Conservation (phyloP, 1,284 basidiomycete species). For the Trichosporon ovoides region DNA sequence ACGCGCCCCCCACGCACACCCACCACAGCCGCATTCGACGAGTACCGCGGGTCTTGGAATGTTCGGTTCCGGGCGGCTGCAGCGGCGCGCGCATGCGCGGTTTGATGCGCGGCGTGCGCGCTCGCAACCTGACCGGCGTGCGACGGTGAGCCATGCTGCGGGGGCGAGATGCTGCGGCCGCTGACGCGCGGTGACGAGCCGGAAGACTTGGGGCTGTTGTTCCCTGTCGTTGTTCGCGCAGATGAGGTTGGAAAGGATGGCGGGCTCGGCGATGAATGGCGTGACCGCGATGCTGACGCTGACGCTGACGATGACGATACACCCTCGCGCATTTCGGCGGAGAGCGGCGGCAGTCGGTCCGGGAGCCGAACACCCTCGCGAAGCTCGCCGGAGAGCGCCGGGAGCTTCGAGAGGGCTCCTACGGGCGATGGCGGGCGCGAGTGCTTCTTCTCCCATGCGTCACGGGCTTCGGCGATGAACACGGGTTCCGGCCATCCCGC, state of each 20-base stretch:
- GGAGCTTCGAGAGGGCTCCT: slow-evolving; percentile 1
- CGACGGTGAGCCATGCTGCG: not conserved
- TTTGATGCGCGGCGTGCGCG: not conserved
- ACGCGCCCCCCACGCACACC: slow-evolving; percentile 9
- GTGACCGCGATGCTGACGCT: not conserved
- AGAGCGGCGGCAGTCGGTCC: slow-evolving; percentile 7
- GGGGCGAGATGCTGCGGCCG: slow-evolving; percentile 5
- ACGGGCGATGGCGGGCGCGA: slow-evolving; percentile 18
- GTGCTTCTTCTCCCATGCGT: slow-evolving; percentile 18
- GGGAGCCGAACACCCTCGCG: slow-evolving; percentile 17
- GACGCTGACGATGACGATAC: not conserved
- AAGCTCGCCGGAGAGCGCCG: slow-evolving; percentile 11
- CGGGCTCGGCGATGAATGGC: not conserved
- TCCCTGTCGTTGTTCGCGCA: slow-evolving; percentile 10
- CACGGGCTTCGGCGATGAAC: slow-evolving; percentile 23
- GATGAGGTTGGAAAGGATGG: slow-evolving; percentile 15
- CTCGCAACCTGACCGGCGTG: not conserved
- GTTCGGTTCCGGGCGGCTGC: not conserved
- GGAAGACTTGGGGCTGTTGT: slow-evolving; percentile 6
- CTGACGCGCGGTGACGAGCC: not conserved
- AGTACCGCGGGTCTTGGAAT: slow-evolving; percentile 26
- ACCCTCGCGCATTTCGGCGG: not conserved
- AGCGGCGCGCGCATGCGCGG: not conserved
- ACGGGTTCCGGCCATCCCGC: slow-evolving; percentile 39
- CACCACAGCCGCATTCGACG: slow-evolving; percentile 18